These are phyloP conservation scores for Phytophthora meadii DNA, from an alignment of 352 stramenopile species.

Conservation along the genomic window DNA sequence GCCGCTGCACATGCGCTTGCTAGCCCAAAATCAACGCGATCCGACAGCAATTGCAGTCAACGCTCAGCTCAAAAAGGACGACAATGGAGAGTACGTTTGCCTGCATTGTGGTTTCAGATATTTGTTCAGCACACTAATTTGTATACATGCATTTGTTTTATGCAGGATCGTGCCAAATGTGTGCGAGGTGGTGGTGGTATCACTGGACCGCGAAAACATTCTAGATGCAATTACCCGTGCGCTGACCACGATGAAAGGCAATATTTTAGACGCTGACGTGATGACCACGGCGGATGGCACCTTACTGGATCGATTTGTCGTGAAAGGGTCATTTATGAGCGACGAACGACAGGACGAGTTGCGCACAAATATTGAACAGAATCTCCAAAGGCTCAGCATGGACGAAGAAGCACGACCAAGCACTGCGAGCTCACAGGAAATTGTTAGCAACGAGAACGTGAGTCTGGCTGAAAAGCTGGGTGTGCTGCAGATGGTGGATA, in stretches of 20 bases:
- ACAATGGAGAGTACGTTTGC: constrained; percentile 82
- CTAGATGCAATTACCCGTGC: constrained; percentile 84
- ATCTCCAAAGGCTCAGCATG: constrained; percentile 68
- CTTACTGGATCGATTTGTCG: constrained; percentile 84
- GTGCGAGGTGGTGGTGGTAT: constrained; percentile 86
- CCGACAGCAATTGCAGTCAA: constrained; percentile 86
- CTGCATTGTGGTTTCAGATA: not conserved
- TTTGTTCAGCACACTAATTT: constrained; percentile 10
- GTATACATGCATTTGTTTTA: not conserved
- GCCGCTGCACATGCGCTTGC: constrained; percentile 86
- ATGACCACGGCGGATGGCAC: constrained; percentile 87
- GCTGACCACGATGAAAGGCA: constrained; percentile 85
- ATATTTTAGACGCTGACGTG: constrained; percentile 86
- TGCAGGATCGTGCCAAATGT: constrained; percentile 75
- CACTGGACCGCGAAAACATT: constrained; percentile 77
- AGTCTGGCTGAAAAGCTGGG: constrained; percentile 76
- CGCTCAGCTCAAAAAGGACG: constrained; percentile 85
- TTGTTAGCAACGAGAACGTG: constrained; percentile 28
- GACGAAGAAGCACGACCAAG: constrained; percentile 45
- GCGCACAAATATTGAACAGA: constrained; percentile 75
- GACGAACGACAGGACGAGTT: constrained; percentile 79
- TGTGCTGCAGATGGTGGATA: constrained; percentile 83
- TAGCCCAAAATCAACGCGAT: constrained; percentile 83
- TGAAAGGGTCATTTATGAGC: constrained; percentile 83
- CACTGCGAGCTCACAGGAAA: constrained; percentile 22